phyloP scores from a whole-genome alignment of 2,329 filamentous ascomycete genomes.

The Penicillium sp. region DNA sequence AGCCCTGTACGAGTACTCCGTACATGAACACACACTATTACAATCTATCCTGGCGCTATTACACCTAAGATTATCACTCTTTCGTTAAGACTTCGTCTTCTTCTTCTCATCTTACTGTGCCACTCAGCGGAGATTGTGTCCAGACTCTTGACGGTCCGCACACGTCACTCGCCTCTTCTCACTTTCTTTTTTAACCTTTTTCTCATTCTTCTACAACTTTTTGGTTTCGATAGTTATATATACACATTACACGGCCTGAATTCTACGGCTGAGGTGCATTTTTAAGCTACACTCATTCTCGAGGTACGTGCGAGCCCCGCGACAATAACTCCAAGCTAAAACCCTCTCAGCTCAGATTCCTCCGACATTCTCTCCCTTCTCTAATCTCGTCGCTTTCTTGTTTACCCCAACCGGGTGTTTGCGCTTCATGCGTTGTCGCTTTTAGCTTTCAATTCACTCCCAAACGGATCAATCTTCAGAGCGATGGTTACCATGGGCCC shows the following conservation, averaged over 20 bases:
- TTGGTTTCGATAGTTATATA: background rate
- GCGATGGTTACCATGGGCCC: conserved; percentile 21
- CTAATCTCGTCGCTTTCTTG: conserved; percentile 7
- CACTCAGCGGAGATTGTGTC: background rate
- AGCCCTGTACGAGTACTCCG: too few species aligned
- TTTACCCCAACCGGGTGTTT: conserved; percentile 24
- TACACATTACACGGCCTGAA: background rate
- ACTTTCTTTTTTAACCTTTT: conserved; percentile 3
- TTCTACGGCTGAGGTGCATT: too few species aligned
- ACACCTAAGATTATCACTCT: too few species aligned
- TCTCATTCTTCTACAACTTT: background rate
- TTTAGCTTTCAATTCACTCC: conserved; percentile 8
- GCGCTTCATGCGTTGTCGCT: conserved; percentile 31
- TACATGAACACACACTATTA: too few species aligned
- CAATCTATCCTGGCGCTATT: too few species aligned
- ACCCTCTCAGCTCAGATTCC: background rate
- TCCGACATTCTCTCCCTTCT: conserved; percentile 19
- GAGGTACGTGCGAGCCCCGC: background rate
- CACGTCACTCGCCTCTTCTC: conserved; percentile 19
- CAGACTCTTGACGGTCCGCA: conserved; percentile 18
- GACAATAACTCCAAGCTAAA: conserved; percentile 2
- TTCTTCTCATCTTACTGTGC: too few species aligned
- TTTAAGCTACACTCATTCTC: background rate
- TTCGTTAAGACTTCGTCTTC: too few species aligned
- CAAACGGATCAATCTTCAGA: background rate